Evolutionary conservation across 768 basidiomycete genomes (phyloP).

Genomic region (Amanita rubescens): DNA sequence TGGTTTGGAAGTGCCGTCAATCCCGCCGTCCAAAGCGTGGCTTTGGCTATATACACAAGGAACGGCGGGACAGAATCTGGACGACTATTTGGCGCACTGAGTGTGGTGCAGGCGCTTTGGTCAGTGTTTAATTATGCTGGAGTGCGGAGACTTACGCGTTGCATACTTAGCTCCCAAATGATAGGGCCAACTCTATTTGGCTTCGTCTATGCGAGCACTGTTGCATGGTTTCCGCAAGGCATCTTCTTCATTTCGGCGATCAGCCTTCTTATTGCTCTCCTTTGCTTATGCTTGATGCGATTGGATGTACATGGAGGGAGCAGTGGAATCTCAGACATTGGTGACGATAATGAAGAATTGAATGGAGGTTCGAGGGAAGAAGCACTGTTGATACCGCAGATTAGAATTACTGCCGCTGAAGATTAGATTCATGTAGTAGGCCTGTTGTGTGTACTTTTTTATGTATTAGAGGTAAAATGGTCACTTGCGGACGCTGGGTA

Average conservation of each 20-base stretch:
- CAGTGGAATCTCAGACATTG: neutral
- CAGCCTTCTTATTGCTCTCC: neutral
- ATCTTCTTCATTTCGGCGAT: constrained; percentile 39
- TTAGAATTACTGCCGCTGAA: neutral
- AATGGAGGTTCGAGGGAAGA: neutral
- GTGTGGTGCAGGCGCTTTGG: constrained; percentile 66
- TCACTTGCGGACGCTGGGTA: too few relatives aligned
- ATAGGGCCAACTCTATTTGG: constrained; percentile 71
- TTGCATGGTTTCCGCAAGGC: constrained; percentile 57
- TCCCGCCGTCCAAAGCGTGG: constrained; percentile 66
- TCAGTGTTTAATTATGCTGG: constrained; percentile 19
- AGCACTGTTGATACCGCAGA: neutral
- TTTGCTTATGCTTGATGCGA: neutral
- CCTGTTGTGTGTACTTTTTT: neutral
- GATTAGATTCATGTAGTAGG: neutral
- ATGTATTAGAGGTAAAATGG: neutral
- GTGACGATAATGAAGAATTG: neutral
- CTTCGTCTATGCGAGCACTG: constrained; percentile 61
- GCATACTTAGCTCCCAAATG: constrained; percentile 53
- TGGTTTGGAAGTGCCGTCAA: constrained; percentile 56
- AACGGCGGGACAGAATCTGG: constrained; percentile 58
- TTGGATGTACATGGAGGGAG: neutral
- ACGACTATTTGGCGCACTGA: constrained; percentile 71
- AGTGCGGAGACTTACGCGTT: constrained; percentile 1
- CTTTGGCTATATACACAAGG: constrained; percentile 56